phyloP scores from a whole-genome alignment of 352 stramenopile species.

The Globisporangium irregulare region DNA sequence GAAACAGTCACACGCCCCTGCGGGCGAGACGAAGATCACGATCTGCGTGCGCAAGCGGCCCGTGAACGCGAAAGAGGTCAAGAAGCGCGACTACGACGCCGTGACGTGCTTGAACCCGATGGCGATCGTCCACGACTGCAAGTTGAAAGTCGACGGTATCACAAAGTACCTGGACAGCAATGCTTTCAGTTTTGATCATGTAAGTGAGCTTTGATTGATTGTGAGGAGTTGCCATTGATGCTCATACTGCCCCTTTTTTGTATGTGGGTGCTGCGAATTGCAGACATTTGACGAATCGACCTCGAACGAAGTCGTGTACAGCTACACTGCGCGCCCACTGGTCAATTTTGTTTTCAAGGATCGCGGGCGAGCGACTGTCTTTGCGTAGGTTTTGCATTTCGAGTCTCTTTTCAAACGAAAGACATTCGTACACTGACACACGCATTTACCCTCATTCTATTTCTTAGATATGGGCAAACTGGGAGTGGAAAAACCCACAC shows the following conservation, averaged over 20 bases:
- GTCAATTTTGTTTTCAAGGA: slow-evolving; percentile 93
- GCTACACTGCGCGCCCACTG: slow-evolving; percentile 88
- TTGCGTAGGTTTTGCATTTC: slow-evolving; percentile 84
- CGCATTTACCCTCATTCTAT: background rate
- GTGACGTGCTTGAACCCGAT: slow-evolving; percentile 95
- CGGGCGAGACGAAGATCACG: slow-evolving; percentile 88
- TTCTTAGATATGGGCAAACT: slow-evolving; percentile 87
- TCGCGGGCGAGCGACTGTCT: slow-evolving; percentile 93
- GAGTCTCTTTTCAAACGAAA: background rate
- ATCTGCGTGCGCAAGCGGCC: slow-evolving; percentile 97
- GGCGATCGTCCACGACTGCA: slow-evolving; percentile 95
- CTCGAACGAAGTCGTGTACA: slow-evolving; percentile 94
- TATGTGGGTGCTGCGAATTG: slow-evolving; percentile 34
- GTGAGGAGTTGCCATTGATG: background rate
- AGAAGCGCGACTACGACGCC: slow-evolving; percentile 94
- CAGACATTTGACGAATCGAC: slow-evolving; percentile 94
- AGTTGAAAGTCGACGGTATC: slow-evolving; percentile 98
- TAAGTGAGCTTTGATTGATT: slow-evolving; percentile 16
- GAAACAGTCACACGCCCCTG: slow-evolving; percentile 33
- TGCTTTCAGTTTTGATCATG: slow-evolving; percentile 90
- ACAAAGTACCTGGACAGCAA: slow-evolving; percentile 98
- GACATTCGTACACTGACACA: background rate
- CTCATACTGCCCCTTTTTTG: slow-evolving; percentile 4
- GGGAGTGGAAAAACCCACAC: slow-evolving; percentile 92
- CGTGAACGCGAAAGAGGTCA: slow-evolving; percentile 90